These are phyloP conservation scores for Dictyostelium citrinum DNA, from an alignment of 78 protist genomes.

Conservation along the genomic window DNA sequence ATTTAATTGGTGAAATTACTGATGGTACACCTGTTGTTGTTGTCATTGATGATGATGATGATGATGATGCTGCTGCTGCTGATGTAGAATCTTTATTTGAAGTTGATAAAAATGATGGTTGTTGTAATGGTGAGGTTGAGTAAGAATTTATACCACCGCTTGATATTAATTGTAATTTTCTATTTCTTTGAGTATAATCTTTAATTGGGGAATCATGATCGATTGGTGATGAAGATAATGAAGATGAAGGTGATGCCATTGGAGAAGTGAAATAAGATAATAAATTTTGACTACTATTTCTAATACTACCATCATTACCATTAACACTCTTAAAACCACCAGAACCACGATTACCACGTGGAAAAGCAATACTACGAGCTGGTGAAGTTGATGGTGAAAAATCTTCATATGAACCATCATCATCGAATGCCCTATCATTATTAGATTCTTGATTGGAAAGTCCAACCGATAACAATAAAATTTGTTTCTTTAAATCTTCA, in stretches of 20 bases:
- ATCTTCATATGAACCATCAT: neutral
- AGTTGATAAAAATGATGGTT: neutral
- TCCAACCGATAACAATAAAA: conserved; percentile 38
- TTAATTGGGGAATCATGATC: neutral
- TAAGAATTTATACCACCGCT: neutral
- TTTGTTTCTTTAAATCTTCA: conserved; percentile 58
- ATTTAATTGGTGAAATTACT: conserved; percentile 16
- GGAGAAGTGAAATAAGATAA: conserved; percentile 13
- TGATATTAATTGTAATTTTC: neutral
- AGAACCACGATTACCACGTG: neutral
- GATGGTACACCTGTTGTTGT: neutral
- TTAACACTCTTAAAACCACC: neutral
- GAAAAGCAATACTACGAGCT: neutral
- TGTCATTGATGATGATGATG: too few species aligned
- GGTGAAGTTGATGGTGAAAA: conserved; percentile 19
- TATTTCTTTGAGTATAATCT: neutral
- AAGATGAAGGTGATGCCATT: neutral
- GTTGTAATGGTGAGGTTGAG: neutral
- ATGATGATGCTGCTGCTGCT: neutral
- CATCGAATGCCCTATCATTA: neutral
- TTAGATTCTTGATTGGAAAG: conserved; percentile 9
- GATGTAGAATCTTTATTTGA: neutral
- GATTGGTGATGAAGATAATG: conserved; percentile 17
- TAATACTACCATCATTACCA: neutral
- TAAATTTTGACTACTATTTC: neutral